Percentiles rank a stretch among this genome's conserved stretches.
These are phyloP conservation scores for Rhodotorula paludigena DNA, from an alignment of 768 basidiomycete genomes.

Conservation along the genomic window DNA sequence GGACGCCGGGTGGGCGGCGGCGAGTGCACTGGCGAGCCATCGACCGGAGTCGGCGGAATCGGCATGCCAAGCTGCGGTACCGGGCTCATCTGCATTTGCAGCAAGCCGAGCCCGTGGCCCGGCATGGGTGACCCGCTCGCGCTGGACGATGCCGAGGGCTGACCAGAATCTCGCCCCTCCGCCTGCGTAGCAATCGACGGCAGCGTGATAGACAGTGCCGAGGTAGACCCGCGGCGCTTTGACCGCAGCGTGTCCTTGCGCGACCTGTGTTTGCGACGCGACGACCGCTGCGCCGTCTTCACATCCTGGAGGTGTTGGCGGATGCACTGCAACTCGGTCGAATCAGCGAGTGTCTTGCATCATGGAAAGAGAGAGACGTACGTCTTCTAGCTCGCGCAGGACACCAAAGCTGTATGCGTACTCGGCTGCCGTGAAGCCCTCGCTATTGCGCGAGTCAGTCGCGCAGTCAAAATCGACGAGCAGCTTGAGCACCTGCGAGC, in stretches of 20 bases:
- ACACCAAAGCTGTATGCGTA: constrained; percentile 30
- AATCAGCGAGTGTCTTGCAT: background rate
- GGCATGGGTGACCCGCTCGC: background rate
- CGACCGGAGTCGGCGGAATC: background rate
- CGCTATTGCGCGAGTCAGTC: constrained; percentile 34
- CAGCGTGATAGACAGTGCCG: constrained; percentile 4
- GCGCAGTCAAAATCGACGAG: constrained; percentile 39
- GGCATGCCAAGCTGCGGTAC: background rate
- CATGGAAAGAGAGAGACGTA: background rate
- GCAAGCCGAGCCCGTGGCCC: background rate
- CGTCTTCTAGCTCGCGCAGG: constrained; percentile 14
- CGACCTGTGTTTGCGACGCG: constrained; percentile 2
- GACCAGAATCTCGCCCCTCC: background rate
- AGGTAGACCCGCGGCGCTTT: background rate
- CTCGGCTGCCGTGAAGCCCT: constrained; percentile 40
- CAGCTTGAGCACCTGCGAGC: constrained; percentile 29
- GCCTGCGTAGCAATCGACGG: background rate
- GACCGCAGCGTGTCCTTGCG: background rate
- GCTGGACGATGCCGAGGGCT: background rate
- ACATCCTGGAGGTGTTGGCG: background rate
- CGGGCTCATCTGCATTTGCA: background rate
- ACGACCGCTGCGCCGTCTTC: constrained; percentile 8
- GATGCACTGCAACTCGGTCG: background rate
- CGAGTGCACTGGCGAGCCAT: background rate
- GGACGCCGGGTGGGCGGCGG: too few relatives aligned